Percentiles rank a stretch among this genome's conserved stretches.
Evolutionary conservation across 2,329 filamentous ascomycete genomes (phyloP).

Genomic region (Aspergillus candidus): DNA sequence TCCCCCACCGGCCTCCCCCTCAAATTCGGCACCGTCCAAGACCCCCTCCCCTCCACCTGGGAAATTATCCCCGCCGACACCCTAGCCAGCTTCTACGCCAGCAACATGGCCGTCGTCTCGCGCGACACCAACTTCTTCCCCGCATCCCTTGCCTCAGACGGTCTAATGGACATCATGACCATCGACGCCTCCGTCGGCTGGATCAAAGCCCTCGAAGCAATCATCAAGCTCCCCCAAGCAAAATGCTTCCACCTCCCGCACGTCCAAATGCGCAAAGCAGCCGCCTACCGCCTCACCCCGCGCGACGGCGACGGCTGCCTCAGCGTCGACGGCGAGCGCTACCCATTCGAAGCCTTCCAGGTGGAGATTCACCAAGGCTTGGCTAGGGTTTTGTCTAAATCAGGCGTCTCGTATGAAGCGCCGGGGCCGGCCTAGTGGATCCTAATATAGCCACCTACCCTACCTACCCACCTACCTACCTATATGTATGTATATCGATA

Average conservation of each 20-base stretch:
- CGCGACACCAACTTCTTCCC: constrained; percentile 78
- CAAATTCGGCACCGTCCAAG: constrained; percentile 70
- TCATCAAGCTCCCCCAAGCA: constrained; percentile 64
- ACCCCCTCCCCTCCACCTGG: constrained; percentile 71
- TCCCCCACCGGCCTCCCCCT: constrained; percentile 58
- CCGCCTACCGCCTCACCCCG: constrained; percentile 78
- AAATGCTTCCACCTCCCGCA: constrained; percentile 71
- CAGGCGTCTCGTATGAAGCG: constrained; percentile 62
- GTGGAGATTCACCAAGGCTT: constrained; percentile 77
- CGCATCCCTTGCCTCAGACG: constrained; percentile 72
- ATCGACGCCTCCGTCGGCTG: constrained; percentile 69
- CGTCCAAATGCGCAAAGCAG: constrained; percentile 74
- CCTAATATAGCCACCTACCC: too few relatives aligned
- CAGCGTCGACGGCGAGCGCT: constrained; percentile 82
- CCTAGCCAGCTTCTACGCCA: constrained; percentile 84
- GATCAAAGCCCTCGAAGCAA: constrained; percentile 58
- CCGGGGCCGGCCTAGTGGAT: constrained; percentile 15
- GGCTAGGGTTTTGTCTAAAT: constrained; percentile 72
- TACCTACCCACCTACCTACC: too few relatives aligned
- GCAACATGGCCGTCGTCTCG: constrained; percentile 92
- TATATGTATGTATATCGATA: too few relatives aligned
- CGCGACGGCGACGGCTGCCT: constrained; percentile 70
- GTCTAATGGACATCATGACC: constrained; percentile 73
- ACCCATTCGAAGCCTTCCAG: constrained; percentile 84
- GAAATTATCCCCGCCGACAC: constrained; percentile 66